Conservation (phyloP, 345 rosid genomes). For the Odontarrhena argentea region DNA sequence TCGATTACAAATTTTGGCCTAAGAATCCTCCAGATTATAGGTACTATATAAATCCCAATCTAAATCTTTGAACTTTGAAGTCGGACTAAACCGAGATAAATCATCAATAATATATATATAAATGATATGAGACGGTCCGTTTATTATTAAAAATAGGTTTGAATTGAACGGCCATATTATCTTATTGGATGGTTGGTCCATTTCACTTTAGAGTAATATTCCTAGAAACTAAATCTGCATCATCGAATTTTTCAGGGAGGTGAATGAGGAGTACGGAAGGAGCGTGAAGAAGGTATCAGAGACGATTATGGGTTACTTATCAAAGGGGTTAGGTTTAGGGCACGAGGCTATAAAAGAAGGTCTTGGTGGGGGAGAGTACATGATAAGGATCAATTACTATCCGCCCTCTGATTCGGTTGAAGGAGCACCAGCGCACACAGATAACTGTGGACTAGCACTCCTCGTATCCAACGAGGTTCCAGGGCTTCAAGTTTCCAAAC, state of each 20-base stretch:
- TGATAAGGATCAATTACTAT: slow-evolving; percentile 67
- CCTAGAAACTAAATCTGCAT: no score
- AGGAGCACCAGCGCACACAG: background rate
- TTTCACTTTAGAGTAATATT: no score
- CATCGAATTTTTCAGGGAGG: slow-evolving; percentile 43
- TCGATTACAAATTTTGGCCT: slow-evolving; percentile 67
- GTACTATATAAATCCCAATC: slow-evolving; percentile 19
- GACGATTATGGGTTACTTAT: slow-evolving; percentile 45
- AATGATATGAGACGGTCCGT: no score
- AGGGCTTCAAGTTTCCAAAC: background rate
- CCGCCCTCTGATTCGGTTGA: slow-evolving; percentile 27
- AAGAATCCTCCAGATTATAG: slow-evolving; percentile 60
- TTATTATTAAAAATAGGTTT: no score
- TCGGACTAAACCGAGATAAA: no score
- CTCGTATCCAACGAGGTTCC: slow-evolving; percentile 1
- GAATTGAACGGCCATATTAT: no score
- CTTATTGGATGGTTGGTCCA: no score
- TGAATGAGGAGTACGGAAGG: slow-evolving; percentile 60
- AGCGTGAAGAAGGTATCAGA: slow-evolving; percentile 46
- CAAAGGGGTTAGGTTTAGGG: slow-evolving; percentile 58
- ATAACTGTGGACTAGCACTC: background rate
- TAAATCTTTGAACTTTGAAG: no score
- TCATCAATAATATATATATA: no score
- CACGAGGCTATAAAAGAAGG: slow-evolving; percentile 46
- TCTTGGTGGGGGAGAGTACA: slow-evolving; percentile 49